Evolutionary conservation across 768 basidiomycete genomes (phyloP).

Genomic region (Jaapia argillacea): DNA sequence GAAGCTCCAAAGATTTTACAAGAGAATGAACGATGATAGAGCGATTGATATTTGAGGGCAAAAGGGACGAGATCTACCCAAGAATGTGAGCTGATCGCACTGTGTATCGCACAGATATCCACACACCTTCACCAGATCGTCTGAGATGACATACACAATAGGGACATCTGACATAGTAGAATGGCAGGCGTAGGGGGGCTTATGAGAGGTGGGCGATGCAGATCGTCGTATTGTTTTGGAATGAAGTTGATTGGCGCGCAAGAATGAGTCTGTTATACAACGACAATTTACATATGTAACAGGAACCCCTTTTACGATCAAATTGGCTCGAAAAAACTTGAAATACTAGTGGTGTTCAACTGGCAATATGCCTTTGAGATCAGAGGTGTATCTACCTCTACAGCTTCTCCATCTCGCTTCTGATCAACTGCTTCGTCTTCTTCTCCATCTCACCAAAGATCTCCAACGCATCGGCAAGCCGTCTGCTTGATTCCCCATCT

Average conservation of each 20-base stretch:
- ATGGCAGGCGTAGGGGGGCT: no score
- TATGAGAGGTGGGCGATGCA: no score
- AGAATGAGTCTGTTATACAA: no score
- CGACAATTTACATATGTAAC: no score
- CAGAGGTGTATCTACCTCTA: no score
- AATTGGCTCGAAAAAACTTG: no score
- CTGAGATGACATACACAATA: constrained; percentile 47
- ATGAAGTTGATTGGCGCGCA: no score
- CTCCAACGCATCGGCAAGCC: constrained; percentile 32
- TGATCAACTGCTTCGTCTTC: constrained; percentile 24
- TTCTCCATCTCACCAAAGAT: constrained; percentile 34
- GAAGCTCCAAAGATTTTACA: constrained; percentile 39
- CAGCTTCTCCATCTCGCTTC: neutral
- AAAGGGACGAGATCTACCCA: constrained; percentile 38
- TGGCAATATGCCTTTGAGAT: no score
- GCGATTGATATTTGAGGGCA: constrained; percentile 62
- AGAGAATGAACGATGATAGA: constrained; percentile 61
- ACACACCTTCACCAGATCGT: constrained; percentile 43
- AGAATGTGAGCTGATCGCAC: constrained; percentile 12
- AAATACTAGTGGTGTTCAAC: no score
- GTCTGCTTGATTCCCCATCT: constrained; percentile 30
- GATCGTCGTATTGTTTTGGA: no score
- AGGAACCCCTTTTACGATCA: no score
- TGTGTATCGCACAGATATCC: constrained; percentile 13
- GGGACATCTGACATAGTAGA: no score